Evolutionary conservation across 2,329 filamentous ascomycete genomes (phyloP), one percentile per base, ranked within the genome.

Genomic region (Xylariomycetidae sp.): DNA sequence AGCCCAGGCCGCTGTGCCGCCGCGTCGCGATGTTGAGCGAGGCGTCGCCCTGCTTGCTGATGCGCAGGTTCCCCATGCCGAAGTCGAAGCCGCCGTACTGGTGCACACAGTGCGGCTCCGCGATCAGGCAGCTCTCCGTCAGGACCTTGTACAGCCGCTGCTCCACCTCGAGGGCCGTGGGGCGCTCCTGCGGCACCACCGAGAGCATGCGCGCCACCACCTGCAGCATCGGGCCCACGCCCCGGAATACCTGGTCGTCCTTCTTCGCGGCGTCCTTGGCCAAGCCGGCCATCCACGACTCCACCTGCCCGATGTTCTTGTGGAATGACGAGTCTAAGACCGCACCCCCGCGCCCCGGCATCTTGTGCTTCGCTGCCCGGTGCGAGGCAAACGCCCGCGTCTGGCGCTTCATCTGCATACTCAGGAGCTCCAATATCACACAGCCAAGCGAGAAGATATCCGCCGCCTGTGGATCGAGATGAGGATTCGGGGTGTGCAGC

Each of bases 391-490:
- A 87, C 16, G 80, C 73, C 31, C 74, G 71, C 1, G 75, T 69
- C 33, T 79, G 76, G 45, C 80, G 79, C 54, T 85, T 85, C 39
- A 87, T 58, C 37, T 85, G 64, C 49, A 85, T 79, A 15, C 78
- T 79, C 14, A 88, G 53, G 18, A 88, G 70, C 43, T 89, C 84
- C 12, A 88, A 64, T 40, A 83, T 83, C 32, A 88, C 70, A 54
- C 82, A 85, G 8, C 77, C 84, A 2, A 88, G 66, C 3, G 82
- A 85, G 59, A 84, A 89, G 14, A 88, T 66, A 52, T 88, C 85
- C 27, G 80, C 76, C 40, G 74, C 72, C 42, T 76, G 73, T 4
- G 70, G 66, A 42, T 73, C 66, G 13, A 70, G 59, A 22, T 66
- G 64, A 2, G 65, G 62, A 16, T 62, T 65, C 2, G 65, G 58